A percentile compares a stretch with the other conserved stretches of the same genome.
These are phyloP conservation scores for Paratinospora sagittata DNA, from an alignment of 164 flowering plant species.

Conservation along the genomic window DNA sequence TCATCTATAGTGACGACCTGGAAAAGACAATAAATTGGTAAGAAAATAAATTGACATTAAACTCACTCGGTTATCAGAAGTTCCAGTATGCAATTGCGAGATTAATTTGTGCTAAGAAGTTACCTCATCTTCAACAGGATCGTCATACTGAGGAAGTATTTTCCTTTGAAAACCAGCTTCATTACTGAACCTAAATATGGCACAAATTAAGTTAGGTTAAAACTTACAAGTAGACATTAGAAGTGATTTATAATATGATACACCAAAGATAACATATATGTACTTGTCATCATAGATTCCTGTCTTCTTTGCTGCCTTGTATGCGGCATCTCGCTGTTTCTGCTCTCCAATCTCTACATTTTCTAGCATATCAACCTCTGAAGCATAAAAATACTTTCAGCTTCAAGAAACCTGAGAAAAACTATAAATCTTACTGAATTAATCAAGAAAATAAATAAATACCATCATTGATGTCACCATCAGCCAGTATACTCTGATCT, in stretches of 20 bases:
- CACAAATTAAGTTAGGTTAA: neutral
- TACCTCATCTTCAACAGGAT: constrained; percentile 78
- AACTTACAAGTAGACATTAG: neutral
- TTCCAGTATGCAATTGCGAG: neutral
- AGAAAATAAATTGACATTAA: neutral
- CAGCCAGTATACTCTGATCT: constrained; percentile 85
- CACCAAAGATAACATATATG: constrained; percentile 15
- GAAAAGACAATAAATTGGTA: constrained; percentile 4
- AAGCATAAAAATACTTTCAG: constrained; percentile 21
- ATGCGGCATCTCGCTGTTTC: constrained; percentile 80
- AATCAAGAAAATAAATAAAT: neutral
- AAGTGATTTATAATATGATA: neutral
- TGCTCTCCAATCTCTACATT: constrained; percentile 98
- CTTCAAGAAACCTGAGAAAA: constrained; percentile 11
- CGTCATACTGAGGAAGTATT: constrained; percentile 96
- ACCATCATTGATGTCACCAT: constrained; percentile 86
- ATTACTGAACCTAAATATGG: constrained; percentile 56
- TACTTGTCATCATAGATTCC: constrained; percentile 86
- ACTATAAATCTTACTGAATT: neutral
- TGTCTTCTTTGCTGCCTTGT: constrained; percentile 77
- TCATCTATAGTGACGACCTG: constrained; percentile 81
- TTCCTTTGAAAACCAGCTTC: constrained; percentile 58
- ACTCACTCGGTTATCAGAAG: neutral
- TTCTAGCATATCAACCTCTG: constrained; percentile 94
- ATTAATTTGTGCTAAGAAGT: neutral